A percentile compares a stretch with the other conserved stretches of the same genome.
These are phyloP conservation scores for Hypholoma fasciculare DNA, from an alignment of 768 basidiomycete species.

Conservation along the genomic window DNA sequence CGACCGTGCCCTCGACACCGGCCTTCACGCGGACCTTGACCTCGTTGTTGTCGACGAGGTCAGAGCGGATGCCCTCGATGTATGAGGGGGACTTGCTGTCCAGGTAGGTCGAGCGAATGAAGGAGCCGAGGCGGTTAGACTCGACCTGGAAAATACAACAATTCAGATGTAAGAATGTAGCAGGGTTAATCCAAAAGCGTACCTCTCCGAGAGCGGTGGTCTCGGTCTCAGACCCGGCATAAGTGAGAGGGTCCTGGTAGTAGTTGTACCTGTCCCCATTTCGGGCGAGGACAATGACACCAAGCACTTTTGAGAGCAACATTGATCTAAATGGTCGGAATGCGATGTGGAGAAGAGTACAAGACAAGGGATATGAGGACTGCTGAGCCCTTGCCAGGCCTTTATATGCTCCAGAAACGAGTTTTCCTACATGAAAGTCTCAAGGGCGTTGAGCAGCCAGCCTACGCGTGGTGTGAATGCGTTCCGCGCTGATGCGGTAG, in stretches of 20 bases:
- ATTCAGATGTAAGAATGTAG: not conserved
- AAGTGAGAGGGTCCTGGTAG: constrained; percentile 72
- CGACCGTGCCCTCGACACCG: constrained; percentile 82
- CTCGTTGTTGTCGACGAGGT: constrained; percentile 73
- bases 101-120: constrained; percentile 69
- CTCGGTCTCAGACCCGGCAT: constrained; percentile 60
- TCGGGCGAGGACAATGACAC: constrained; percentile 75
- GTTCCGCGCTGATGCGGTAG: constrained; percentile 12
- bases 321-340: constrained; percentile 20
- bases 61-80: constrained; percentile 62
- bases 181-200: not conserved
- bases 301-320: constrained; percentile 64
- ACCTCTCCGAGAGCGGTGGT: constrained; percentile 77
- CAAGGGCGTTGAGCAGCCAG: constrained; percentile 17
- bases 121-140: constrained; percentile 62
- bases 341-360: constrained; percentile 4
- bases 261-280: constrained; percentile 74
- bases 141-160: constrained; percentile 47
- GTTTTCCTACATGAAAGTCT: not conserved
- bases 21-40: constrained; percentile 80
- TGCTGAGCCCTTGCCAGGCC: constrained; percentile 14
- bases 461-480: constrained; percentile 22
- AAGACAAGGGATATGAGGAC: constrained; percentile 16
- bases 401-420: constrained; percentile 5
- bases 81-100: constrained; percentile 64